Evolutionary conservation across 805 yeast genomes (phyloP).

Genomic region (Grigorovia transvaalensis): DNA sequence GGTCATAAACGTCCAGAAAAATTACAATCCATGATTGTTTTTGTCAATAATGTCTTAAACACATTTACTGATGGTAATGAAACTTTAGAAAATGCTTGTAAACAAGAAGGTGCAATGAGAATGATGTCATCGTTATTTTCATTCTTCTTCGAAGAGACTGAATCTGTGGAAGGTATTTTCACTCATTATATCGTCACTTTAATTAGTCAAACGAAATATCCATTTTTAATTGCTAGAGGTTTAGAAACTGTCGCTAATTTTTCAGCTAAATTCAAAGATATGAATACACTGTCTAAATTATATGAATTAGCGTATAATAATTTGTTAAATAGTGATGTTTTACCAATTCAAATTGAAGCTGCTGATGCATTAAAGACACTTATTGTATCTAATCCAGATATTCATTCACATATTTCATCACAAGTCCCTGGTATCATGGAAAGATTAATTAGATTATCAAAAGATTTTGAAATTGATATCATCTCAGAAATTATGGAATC

Average conservation of each 20-base stretch:
- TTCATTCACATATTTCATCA: slow-evolving; percentile 56
- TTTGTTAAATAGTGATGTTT: slow-evolving; percentile 35
- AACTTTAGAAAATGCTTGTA: slow-evolving; percentile 38
- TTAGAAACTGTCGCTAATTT: slow-evolving; percentile 44
- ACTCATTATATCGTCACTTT: slow-evolving; percentile 53
- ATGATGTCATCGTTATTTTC: slow-evolving; percentile 61
- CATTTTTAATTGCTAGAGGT: slow-evolving; percentile 64
- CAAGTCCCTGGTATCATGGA: slow-evolving; percentile 79
- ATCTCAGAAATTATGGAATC: slow-evolving; percentile 90
- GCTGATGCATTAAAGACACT: slow-evolving; percentile 81
- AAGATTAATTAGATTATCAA: slow-evolving; percentile 61
- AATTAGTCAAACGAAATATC: slow-evolving; percentile 40
- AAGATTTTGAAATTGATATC: slow-evolving; percentile 75
- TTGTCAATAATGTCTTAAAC: slow-evolving; percentile 42
- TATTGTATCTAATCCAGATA: slow-evolving; percentile 49
- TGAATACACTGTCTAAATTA: slow-evolving; percentile 30
- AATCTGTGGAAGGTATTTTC: slow-evolving; percentile 58
- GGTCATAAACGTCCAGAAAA: slow-evolving; percentile 44
- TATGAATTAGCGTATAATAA: slow-evolving; percentile 34
- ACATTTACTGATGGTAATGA: slow-evolving; percentile 26
- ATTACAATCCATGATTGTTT: slow-evolving; percentile 43
- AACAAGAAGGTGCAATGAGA: slow-evolving; percentile 75
- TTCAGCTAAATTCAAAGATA: slow-evolving; percentile 28
- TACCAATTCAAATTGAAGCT: slow-evolving; percentile 78
- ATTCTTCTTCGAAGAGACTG: slow-evolving; percentile 21